Base-by-base conservation (phyloP, 305 asterid species). In the Ajuga reptans region DNA sequence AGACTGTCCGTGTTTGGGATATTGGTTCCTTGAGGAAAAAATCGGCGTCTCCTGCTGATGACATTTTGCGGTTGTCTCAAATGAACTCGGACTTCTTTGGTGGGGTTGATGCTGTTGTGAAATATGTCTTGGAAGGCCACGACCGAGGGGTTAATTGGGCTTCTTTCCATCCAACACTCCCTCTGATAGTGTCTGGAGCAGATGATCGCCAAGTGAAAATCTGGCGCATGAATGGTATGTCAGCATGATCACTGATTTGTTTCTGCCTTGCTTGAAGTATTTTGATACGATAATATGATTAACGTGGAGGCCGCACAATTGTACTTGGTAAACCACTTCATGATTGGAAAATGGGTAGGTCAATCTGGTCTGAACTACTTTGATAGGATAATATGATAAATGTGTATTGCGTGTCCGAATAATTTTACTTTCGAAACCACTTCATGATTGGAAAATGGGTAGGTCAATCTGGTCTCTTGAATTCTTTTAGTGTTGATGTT, bases 211-310 rank as follows among this genome's bases (percentile, higher is more conserved):
- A 94, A 84, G 97, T 94, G 73, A 94, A 94, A 79, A 88, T 91
- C 73, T 94, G 99, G 99, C 89, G 99, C 79, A 94, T 94, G 99
- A 94, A 94, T 80, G 99, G 97, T 94, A 90, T 77, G 77, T 52
- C 59, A 43, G 36, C 24, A 59, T 60, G 50, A 69, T 8, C 57
- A 29, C 60, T 67, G 17, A 34, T 73, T 15, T 27, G 11, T 60
- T 39, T 46, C 0, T 6, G 3, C n/a, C 27, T 18, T 72, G 47
- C 59, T 54, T 60, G 43, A 64, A 12, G 33, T 6, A 58, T n/a
- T 34, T 72, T 41, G 21, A 47, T 31, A 6, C 8, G 39, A 18
- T 50, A 55, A 45, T 47, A 53, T 29, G 24, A 42, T 45, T n/a
- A n/a, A 14, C 29, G 16, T 49, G 65, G 15, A 17, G n/a, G 39